phyloP scores from a whole-genome alignment of 768 basidiomycete genomes.

The Xerocomellus chrysenteron region DNA sequence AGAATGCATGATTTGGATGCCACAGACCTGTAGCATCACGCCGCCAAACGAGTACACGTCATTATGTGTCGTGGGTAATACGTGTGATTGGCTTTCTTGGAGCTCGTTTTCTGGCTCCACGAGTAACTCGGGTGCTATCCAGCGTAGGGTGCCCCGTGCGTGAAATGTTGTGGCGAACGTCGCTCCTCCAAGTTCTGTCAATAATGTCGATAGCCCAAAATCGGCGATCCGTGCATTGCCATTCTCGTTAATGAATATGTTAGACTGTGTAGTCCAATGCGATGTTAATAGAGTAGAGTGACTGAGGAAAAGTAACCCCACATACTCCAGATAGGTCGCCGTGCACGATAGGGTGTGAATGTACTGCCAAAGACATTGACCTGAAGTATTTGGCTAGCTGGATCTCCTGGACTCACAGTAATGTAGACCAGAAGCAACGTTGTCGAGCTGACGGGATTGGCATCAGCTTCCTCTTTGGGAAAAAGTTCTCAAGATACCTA shows the following conservation, averaged over 20 bases:
- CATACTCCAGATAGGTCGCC: conserved; percentile 11
- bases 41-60: conserved; percentile 7
- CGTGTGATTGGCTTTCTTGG: neutral
- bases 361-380: neutral
- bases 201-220: neutral
- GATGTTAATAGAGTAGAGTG: neutral
- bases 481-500: neutral
- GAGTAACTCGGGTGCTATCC: conserved; percentile 6
- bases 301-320: neutral
- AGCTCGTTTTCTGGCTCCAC: neutral
- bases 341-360: conserved; percentile 4
- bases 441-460: neutral
- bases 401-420: conserved; percentile 1
- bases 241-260: neutral
- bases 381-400: accelerated
- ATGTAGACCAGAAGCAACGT: conserved; percentile 1
- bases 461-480: neutral
- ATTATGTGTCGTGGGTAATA: neutral
- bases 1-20: too few relatives aligned
- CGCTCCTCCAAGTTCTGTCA: conserved; percentile 1
- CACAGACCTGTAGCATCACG: conserved; percentile 6
- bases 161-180: conserved; percentile 1
- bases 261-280: neutral
- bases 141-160: neutral
- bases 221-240: too few relatives aligned